Evolutionary conservation across 345 rosid species (phyloP).

Genomic region (Populus nigra): DNA sequence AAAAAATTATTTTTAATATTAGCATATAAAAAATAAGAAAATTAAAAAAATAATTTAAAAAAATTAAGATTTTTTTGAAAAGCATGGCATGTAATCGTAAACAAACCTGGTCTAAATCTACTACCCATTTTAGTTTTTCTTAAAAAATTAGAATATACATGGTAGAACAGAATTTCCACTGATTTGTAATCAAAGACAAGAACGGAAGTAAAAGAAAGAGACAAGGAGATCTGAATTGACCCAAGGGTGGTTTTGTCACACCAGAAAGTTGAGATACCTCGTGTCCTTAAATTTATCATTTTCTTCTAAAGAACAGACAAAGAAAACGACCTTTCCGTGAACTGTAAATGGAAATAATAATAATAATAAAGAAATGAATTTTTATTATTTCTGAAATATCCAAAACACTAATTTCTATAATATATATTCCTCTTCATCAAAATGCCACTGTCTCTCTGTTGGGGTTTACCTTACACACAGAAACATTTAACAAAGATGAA

Average conservation of each 20-base stretch:
- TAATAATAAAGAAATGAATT: not conserved
- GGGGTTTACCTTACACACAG: constrained; percentile 28
- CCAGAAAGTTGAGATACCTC: not conserved
- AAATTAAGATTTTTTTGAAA: no score
- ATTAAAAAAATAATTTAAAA: no score
- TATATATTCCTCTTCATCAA: constrained; percentile 11
- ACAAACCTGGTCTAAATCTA: no score
- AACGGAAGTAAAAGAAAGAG: not conserved
- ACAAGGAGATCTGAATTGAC: no score
- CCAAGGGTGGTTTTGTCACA: constrained; percentile 2
- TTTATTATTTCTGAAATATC: not conserved
- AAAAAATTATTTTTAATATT: no score
- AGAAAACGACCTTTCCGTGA: constrained; percentile 21
- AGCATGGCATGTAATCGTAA: no score
- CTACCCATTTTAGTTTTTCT: no score
- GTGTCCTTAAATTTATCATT: not conserved
- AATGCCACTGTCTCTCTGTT: constrained; percentile 32
- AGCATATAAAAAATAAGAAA: no score
- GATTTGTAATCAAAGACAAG: not conserved
- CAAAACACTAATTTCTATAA: not conserved
- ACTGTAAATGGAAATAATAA: not conserved
- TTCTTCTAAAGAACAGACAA: constrained; percentile 13
- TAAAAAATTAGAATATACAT: no score
- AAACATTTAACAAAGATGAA: constrained; percentile 3
- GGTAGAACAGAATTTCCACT: not conserved